Evolutionary conservation across 768 basidiomycete genomes (phyloP), one percentile per base, ranked within the genome.

Genomic region (Crepidotus variabilis): DNA sequence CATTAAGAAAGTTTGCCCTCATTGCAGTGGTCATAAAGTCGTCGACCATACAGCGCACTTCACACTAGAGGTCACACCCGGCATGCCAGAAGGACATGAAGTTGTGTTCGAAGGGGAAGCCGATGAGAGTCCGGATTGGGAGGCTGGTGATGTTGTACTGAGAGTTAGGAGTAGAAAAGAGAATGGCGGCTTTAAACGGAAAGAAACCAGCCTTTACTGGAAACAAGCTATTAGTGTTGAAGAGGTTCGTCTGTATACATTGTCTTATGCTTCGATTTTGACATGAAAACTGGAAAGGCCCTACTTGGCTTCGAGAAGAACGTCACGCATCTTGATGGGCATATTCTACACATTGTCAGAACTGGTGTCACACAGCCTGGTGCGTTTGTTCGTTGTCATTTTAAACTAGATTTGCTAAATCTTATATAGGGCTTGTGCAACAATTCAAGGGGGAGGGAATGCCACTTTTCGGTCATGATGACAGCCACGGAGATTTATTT

Each of bases 91-190:
- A 66, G 94, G 91, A 1, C 87, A 91, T 65, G 92, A 99, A 69
- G 83, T 95, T 35, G 80, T 95, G 0, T 98, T 94, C 57, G 92
- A 97, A 63, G 94, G 93, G n/a, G 95, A 98, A 69, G 90, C 91
- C 47, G 97, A 98, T 68, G 95, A 99, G 74, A 90, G 79, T 55
- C 92, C 93, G 2, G 97, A 98, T 62, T 97, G 90, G 90, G 94
- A 96, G 65, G 77, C 97, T 6, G 97, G 97, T 7, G 95, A 99
- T 72, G 84, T 99, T 50, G 78, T 98, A 35, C 77, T 98, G 48
- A 78, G 94, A 51, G 86, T 98, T 14, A 77, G 88, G 61, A 94
- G 88, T 65, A 81, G 81, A 71, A 85, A 86, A 62, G 81, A 86
- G 57, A 82, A 82, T 61, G 94, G 92, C 49, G 84, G 87, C 2